Percentiles rank a stretch among this genome's conserved stretches.
phyloP scores from a whole-genome alignment of 352 stramenopile genomes.

The Ochromonadaceae sp. region DNA sequence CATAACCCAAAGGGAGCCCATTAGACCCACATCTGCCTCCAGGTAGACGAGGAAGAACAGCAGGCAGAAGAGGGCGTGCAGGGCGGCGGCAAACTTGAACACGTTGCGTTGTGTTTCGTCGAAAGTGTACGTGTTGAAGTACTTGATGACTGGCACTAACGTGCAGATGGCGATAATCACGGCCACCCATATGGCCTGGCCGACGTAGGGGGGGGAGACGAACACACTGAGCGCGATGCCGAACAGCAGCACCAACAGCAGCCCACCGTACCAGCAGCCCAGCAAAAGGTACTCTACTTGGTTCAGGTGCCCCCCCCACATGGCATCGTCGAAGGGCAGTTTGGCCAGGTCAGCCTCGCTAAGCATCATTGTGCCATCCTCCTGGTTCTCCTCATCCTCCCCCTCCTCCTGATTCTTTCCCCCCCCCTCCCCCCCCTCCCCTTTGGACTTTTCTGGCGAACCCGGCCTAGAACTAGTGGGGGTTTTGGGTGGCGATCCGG shows the following conservation, averaged over 20 bases:
- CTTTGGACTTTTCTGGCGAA: too few relatives aligned
- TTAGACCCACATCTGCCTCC: neutral
- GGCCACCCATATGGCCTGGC: neutral
- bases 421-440: neutral
- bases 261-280: neutral
- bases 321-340: neutral
- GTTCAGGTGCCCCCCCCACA: neutral
- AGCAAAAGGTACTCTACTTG: neutral
- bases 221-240: neutral
- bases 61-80: neutral
- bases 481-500: too few relatives aligned
- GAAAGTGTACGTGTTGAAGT: neutral
- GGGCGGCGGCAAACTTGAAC: neutral
- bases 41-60: neutral
- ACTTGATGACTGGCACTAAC: neutral
- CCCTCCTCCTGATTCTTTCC: neutral
- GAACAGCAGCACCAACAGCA: conserved; percentile 7
- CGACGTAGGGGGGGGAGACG: neutral
- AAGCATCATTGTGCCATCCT: neutral
- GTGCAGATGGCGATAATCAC: neutral
- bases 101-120: neutral
- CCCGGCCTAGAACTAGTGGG: too few relatives aligned
- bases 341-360: neutral
- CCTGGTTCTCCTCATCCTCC: neutral
- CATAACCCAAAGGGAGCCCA: neutral